Evolutionary conservation across 305 asterid genomes (phyloP).

Genomic region (Ilex paraguariensis): DNA sequence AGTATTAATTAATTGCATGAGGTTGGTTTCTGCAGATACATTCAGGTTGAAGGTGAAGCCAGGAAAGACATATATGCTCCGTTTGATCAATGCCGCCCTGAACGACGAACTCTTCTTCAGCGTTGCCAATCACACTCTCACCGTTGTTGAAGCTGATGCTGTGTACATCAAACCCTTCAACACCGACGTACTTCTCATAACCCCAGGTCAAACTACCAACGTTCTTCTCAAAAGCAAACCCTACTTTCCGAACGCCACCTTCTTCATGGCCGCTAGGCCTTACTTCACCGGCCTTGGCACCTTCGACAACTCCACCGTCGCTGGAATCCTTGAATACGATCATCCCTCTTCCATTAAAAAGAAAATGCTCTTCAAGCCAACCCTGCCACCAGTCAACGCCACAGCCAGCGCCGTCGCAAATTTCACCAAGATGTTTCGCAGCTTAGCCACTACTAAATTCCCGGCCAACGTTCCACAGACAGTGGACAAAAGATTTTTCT

Average conservation of each 20-base stretch:
- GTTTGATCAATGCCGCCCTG: constrained; percentile 66
- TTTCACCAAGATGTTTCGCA: constrained; percentile 42
- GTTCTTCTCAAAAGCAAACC: constrained; percentile 51
- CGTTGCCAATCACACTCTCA: constrained; percentile 53
- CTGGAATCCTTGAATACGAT: constrained; percentile 44
- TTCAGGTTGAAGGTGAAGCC: constrained; percentile 58
- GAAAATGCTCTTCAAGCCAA: constrained; percentile 26
- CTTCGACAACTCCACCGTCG: constrained; percentile 49
- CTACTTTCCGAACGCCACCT: constrained; percentile 37
- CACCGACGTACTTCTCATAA: constrained; percentile 33
- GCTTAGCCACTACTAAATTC: constrained; percentile 46
- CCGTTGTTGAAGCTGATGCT: constrained; percentile 57
- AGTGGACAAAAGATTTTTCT: constrained; percentile 35
- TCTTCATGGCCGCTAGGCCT: constrained; percentile 59
- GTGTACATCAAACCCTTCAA: constrained; percentile 44
- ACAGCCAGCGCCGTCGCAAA: constrained; percentile 33
- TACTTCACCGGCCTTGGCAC: constrained; percentile 52
- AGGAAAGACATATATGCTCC: constrained; percentile 65
- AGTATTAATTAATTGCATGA: too few relatives aligned
- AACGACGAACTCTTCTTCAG: constrained; percentile 33
- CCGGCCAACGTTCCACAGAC: constrained; percentile 42
- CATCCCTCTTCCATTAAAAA: constrained; percentile 12
- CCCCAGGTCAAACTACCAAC: constrained; percentile 63
- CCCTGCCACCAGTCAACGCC: constrained; percentile 37
- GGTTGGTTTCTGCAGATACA: constrained; percentile 29